phyloP scores from a whole-genome alignment of 176 grass and related monocot genomes.

The Cocos nucifera region DNA sequence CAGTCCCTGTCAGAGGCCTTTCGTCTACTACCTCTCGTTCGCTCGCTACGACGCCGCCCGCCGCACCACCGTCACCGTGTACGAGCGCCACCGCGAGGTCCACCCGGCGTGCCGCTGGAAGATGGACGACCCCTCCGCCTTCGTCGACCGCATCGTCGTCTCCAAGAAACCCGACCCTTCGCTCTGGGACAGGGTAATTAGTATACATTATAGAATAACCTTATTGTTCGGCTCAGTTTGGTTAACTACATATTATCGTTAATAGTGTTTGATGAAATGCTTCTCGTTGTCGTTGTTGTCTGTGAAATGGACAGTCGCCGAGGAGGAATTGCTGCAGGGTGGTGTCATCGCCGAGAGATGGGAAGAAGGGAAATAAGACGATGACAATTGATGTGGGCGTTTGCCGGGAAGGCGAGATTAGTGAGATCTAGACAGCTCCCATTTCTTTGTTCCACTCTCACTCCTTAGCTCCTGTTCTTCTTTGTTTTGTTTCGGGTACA shows the following conservation, averaged over 20 bases:
- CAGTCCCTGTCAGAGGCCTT: constrained; percentile 26
- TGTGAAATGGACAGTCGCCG: constrained; percentile 46
- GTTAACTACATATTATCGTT: too few relatives aligned
- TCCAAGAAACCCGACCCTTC: constrained; percentile 75
- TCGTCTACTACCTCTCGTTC: constrained; percentile 63
- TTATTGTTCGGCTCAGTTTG: background rate
- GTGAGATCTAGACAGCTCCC: constrained; percentile 22
- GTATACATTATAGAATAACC: background rate
- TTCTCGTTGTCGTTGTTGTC: background rate
- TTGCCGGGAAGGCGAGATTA: constrained; percentile 53
- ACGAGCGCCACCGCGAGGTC: constrained; percentile 45
- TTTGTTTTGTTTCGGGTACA: too few relatives aligned
- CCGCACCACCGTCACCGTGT: constrained; percentile 63
- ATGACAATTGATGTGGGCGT: constrained; percentile 72
- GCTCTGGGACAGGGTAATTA: constrained; percentile 69
- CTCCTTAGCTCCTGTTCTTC: too few relatives aligned
- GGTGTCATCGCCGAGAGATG: constrained; percentile 36
- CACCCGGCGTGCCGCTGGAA: constrained; percentile 67
- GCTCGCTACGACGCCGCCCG: constrained; percentile 43
- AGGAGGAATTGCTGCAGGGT: constrained; percentile 82
- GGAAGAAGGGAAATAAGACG: too few relatives aligned
- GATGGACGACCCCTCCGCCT: constrained; percentile 41
- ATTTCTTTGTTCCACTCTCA: too few relatives aligned
- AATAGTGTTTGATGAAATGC: too few relatives aligned
- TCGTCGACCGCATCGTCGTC: constrained; percentile 66